A percentile compares a stretch with the other conserved stretches of the same genome.
Conservation (phyloP, 805 yeast genomes). For the Candida insectorum region DNA sequence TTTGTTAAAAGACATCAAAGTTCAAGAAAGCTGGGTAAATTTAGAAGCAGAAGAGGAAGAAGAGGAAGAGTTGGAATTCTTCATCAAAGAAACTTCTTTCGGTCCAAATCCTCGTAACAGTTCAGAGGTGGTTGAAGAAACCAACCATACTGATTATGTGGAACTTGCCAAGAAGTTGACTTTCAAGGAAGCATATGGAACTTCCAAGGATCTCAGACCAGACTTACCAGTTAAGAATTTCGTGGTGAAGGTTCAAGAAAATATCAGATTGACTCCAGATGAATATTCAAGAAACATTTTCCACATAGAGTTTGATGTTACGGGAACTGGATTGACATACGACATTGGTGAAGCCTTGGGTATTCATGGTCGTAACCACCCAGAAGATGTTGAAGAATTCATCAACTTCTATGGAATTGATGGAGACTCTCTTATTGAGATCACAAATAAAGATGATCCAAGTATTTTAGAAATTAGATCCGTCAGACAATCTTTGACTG, state of each 20-base stretch:
- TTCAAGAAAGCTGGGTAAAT: constrained; percentile 30
- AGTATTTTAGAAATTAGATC: constrained; percentile 69
- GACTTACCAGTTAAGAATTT: constrained; percentile 83
- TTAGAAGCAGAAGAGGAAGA: constrained; percentile 32
- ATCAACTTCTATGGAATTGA: constrained; percentile 68
- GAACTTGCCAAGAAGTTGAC: constrained; percentile 68
- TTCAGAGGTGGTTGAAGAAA: constrained; percentile 35
- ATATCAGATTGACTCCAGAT: constrained; percentile 84
- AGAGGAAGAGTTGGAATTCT: constrained; percentile 41
- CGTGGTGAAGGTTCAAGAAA: constrained; percentile 85
- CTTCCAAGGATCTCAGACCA: constrained; percentile 69
- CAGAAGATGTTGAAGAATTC: constrained; percentile 63
- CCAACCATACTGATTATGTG: constrained; percentile 31
- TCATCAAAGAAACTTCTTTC: constrained; percentile 64
- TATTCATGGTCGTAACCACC: constrained; percentile 83
- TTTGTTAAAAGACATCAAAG: constrained; percentile 35
- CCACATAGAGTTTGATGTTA: constrained; percentile 90
- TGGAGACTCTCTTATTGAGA: constrained; percentile 63
- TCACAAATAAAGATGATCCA: constrained; percentile 65
- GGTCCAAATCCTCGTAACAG: constrained; percentile 53
- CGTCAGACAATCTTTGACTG: constrained; percentile 73
- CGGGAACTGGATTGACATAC: constrained; percentile 87
- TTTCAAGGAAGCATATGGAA: constrained; percentile 76
- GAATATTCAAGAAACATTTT: constrained; percentile 93
- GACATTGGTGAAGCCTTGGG: constrained; percentile 97